Evolutionary conservation across 768 basidiomycete genomes (phyloP).

Genomic region (Collybiopsis confluens): DNA sequence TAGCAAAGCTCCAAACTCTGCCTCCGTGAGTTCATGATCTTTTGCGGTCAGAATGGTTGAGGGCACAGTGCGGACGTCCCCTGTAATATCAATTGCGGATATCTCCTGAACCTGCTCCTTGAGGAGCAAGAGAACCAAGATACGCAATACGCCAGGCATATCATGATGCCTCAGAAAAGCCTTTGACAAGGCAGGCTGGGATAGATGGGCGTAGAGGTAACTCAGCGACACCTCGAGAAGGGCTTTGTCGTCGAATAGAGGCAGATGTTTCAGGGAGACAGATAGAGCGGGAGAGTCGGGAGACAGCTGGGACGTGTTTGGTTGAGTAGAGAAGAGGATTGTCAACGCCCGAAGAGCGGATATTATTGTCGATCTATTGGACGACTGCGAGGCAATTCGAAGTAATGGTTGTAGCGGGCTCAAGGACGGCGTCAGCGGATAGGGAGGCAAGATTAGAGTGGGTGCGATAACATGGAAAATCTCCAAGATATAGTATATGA

Average conservation of each 20-base stretch:
- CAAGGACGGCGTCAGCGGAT: constrained; percentile 25
- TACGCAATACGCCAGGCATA: constrained; percentile 64
- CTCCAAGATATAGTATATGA: constrained; percentile 68
- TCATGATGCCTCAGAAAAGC: constrained; percentile 69
- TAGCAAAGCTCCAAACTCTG: constrained; percentile 61
- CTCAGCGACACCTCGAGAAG: constrained; percentile 71
- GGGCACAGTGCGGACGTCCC: constrained; percentile 53
- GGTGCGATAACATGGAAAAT: constrained; percentile 61
- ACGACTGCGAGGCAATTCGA: constrained; percentile 49
- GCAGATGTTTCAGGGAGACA: constrained; percentile 67
- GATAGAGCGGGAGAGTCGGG: constrained; percentile 55
- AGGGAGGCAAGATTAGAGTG: constrained; percentile 32
- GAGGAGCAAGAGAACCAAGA: constrained; percentile 65
- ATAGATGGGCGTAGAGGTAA: constrained; percentile 72
- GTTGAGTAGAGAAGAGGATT: constrained; percentile 55
- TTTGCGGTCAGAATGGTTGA: constrained; percentile 41
- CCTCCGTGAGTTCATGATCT: constrained; percentile 65
- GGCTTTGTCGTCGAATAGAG: constrained; percentile 64
- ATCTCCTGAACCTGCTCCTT: constrained; percentile 71
- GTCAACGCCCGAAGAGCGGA: constrained; percentile 58
- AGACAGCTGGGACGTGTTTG: constrained; percentile 51
- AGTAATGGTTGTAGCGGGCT: constrained; percentile 58
- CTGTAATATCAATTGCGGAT: constrained; percentile 59
- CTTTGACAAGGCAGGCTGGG: constrained; percentile 70
- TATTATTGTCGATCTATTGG: constrained; percentile 75